Evolutionary conservation across 2,329 filamentous ascomycete species (phyloP).

Genomic region (Cordyceps fumosorosea): DNA sequence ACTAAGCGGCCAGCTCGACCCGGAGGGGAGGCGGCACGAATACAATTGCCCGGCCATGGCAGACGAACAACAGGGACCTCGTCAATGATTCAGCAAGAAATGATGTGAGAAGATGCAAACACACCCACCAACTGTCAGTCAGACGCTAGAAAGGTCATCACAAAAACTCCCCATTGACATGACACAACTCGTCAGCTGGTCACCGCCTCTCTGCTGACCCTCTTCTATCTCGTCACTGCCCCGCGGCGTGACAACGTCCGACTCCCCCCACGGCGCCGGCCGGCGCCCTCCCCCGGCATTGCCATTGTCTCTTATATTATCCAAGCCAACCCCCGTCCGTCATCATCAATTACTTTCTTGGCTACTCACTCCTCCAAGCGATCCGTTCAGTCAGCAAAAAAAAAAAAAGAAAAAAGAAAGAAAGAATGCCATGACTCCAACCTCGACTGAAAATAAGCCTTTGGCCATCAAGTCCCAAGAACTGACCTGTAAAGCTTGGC

Average conservation of each 20-base stretch:
- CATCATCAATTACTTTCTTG: neutral
- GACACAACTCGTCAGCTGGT: neutral
- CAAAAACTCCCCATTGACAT: neutral
- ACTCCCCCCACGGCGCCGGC: neutral
- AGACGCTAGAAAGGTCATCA: neutral
- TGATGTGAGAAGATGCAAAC: neutral
- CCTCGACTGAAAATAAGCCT: neutral
- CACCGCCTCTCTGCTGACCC: slow-evolving; percentile 2
- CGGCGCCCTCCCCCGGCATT: neutral
- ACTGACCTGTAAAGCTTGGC: neutral
- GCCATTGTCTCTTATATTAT: too few species aligned
- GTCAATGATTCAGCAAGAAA: neutral
- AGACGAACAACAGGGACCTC: too few species aligned
- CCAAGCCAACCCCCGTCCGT: too few species aligned
- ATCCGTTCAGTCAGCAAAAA: neutral
- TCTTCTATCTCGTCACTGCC: neutral
- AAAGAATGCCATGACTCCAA: neutral
- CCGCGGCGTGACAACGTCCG: neutral
- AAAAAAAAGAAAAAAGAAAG: too few species aligned
- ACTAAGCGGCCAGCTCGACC: neutral
- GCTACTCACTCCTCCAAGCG: neutral
- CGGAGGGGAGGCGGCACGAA: neutral
- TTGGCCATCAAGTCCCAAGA: neutral
- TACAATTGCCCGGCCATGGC: neutral
- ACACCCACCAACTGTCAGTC: neutral